Evolutionary conservation across 148 eudicot genomes (phyloP), one percentile per base, ranked within the genome.

Genomic region (Camellia sinensis): DNA sequence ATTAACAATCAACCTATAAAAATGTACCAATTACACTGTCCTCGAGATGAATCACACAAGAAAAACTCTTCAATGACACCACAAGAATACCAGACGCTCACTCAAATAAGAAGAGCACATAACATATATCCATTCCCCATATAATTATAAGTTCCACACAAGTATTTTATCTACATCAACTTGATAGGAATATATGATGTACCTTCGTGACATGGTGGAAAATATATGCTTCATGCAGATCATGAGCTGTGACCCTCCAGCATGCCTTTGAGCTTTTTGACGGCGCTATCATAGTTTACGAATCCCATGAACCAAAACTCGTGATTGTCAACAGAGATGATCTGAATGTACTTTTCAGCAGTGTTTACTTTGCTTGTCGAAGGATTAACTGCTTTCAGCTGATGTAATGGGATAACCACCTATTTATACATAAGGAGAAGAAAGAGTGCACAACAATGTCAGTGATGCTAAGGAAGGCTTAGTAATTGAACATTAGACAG

Each of bases 241-340:
- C 79, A 84, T 11, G 46, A 75, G 67, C 59, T 74, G 40, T 29
- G 85, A 18, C 83, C 80, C 61, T 85, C 84, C 71, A 89, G 22
- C 10, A 81, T 81, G 64, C 89, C 91, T 83, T 87, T 92, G 67
- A 94, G 83, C 85, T 80, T 83, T 84, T 92, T 91, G 77, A 91
- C 97, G n/a, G 98, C 98, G 71, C 90, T 88, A 17, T 90, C 97
- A 71, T 94, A 92, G 84, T 89, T 73, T 56, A 94, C 89, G 69
- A 94, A 94, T 22, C 92, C 97, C 91, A 94, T 86, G 83, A 90
- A 94, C 98, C 98, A 94, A 75, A 94, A 94, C 81, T 94, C 98
- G 19, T 94, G 98, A 78, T 87, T 85, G 82, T 94, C 98, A 61
- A 89, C 86, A 0, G 95, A 89, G 82, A 94, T 92, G 40, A 92